Evolutionary conservation across 495 filamentous ascomycete species (phyloP).

Genomic region (Aspergillus panamensis): DNA sequence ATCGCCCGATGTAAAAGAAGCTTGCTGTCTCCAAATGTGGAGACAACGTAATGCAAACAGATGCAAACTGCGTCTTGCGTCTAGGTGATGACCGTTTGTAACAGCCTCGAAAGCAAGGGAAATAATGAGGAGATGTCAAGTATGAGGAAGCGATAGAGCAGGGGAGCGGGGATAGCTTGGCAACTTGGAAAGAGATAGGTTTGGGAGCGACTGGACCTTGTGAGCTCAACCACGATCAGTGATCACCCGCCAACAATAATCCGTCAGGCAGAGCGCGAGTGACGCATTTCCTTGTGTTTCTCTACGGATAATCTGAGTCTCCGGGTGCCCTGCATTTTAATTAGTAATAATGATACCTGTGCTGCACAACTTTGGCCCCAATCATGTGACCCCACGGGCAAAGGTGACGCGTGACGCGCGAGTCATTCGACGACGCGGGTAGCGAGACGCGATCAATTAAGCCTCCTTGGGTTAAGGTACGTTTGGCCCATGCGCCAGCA

Average conservation of each 20-base stretch:
- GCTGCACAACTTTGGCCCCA: neutral
- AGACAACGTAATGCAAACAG: constrained; percentile 35
- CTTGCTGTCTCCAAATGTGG: constrained; percentile 4
- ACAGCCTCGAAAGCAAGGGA: neutral
- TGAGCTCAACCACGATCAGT: neutral
- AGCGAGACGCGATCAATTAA: constrained; percentile 20
- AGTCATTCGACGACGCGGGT: neutral
- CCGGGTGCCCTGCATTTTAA: constrained; percentile 6
- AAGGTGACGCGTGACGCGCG: constrained; percentile 4
- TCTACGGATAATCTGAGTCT: constrained; percentile 7
- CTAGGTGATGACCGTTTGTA: constrained; percentile 3
- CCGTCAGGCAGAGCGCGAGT: constrained; percentile 16
- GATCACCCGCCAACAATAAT: neutral
- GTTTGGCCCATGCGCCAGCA: neutral
- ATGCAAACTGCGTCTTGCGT: constrained; percentile 29
- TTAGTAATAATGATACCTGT: neutral
- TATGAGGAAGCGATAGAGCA: constrained; percentile 1
- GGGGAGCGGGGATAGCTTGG: neutral
- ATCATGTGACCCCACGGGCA: neutral
- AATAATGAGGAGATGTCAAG: constrained; percentile 3
- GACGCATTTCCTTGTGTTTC: constrained; percentile 15
- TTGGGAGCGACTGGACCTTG: neutral
- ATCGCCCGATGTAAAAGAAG: constrained; percentile 1
- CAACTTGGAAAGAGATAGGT: neutral
- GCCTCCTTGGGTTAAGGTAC: constrained; percentile 26